These are phyloP conservation scores for Pseudevernia furfuracea DNA, from an alignment of 495 filamentous ascomycete species.

Conservation along the genomic window DNA sequence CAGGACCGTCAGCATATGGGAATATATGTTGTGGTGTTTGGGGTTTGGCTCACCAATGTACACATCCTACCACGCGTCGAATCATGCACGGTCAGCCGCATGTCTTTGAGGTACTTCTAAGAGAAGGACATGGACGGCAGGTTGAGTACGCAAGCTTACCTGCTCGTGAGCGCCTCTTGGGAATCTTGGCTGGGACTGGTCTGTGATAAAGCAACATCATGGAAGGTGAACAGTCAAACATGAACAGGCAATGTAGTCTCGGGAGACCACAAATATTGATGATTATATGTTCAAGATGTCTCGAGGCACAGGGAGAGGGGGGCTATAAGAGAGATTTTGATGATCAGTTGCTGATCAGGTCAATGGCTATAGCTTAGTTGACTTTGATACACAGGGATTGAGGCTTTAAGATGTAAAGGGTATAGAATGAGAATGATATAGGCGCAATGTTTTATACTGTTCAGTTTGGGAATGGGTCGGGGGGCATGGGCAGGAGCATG, in stretches of 20 bases:
- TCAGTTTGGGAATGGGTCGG: slow-evolving; percentile 15
- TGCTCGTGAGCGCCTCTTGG: slow-evolving; percentile 54
- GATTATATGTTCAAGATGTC: background rate
- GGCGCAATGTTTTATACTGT: slow-evolving; percentile 20
- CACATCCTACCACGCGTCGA: slow-evolving; percentile 41
- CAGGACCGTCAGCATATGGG: background rate
- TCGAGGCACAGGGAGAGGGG: slow-evolving; percentile 14
- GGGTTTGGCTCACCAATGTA: slow-evolving; percentile 44
- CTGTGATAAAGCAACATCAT: slow-evolving; percentile 53
- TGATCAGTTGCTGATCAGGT: slow-evolving; percentile 23
- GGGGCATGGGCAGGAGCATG: slow-evolving; percentile 1
- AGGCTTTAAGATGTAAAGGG: slow-evolving; percentile 21
- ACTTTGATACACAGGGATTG: slow-evolving; percentile 26
- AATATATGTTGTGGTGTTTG: slow-evolving; percentile 10
- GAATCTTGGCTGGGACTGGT: slow-evolving; percentile 49
- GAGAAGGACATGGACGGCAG: background rate
- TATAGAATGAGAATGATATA: slow-evolving; percentile 24
- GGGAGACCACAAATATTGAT: slow-evolving; percentile 8
- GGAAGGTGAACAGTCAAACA: slow-evolving; percentile 26
- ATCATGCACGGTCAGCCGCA: slow-evolving; percentile 16
- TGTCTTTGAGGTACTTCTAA: background rate
- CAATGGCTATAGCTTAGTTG: slow-evolving; percentile 18
- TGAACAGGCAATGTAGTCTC: slow-evolving; percentile 17
- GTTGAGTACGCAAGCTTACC: slow-evolving; percentile 38
- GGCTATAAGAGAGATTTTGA: slow-evolving; percentile 21